Evolutionary conservation across 2,329 filamentous ascomycete genomes (phyloP).

Genomic region (Aspergillus sp.): DNA sequence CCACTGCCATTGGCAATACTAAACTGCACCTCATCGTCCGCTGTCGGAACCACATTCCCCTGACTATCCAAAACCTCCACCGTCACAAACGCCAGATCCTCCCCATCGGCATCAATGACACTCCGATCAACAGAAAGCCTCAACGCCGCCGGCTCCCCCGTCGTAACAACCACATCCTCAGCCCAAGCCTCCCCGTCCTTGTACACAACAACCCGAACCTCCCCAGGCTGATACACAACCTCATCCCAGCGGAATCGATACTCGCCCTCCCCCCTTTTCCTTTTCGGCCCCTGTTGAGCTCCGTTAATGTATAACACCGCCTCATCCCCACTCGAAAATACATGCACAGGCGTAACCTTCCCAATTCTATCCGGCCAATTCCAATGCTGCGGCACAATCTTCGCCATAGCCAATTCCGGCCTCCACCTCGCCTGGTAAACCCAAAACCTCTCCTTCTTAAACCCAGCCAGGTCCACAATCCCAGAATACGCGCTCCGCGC

Average conservation of each 20-base stretch:
- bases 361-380: conserved; percentile 2
- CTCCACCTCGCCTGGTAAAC: conserved; percentile 6
- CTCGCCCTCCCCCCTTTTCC: neutral
- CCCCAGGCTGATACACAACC: conserved; percentile 4
- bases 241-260: conserved; percentile 9
- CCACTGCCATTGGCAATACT: neutral
- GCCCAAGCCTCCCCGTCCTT: conserved; percentile 5
- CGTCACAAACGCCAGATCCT: conserved; percentile 1
- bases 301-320: conserved; percentile 6
- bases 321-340: conserved; percentile 7
- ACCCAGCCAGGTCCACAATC: conserved; percentile 6
- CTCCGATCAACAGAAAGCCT: neutral
- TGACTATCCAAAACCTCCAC: conserved; percentile 2
- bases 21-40: neutral
- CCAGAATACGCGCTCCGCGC: conserved; percentile 4
- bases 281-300: neutral
- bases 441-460: conserved; percentile 7
- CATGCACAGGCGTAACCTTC: conserved; percentile 4
- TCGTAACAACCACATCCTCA: neutral
- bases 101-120: neutral
- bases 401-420: neutral
- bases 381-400: conserved; percentile 8
- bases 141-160: neutral
- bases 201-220: conserved; percentile 1
- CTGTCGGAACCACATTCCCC: neutral